A percentile compares a stretch with the other conserved stretches of the same genome.
Evolutionary conservation across 192 early-diverging fungal genomes (phyloP).

Genomic region (Tieghemiomyces parasiticus): DNA sequence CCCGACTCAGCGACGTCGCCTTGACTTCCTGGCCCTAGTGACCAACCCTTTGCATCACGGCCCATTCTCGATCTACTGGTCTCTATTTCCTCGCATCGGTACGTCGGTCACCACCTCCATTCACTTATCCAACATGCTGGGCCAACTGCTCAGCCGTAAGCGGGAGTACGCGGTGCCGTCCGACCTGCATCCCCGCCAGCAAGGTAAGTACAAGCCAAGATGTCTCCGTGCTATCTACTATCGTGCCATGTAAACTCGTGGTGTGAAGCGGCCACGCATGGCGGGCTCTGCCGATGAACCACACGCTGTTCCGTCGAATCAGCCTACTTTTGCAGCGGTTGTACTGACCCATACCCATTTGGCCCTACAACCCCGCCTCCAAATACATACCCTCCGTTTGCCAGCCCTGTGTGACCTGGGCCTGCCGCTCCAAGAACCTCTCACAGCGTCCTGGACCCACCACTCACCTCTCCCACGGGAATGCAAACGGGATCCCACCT

Average conservation of each 20-base stretch:
- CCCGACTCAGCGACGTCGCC: too few relatives aligned
- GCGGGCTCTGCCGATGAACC: background rate
- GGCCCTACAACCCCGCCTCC: too few relatives aligned
- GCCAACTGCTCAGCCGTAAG: background rate
- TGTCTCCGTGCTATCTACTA: background rate
- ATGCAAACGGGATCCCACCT: background rate
- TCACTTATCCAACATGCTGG: background rate
- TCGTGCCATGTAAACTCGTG: background rate
- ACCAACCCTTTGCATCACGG: too few relatives aligned
- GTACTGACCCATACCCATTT: too few relatives aligned
- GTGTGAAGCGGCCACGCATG: background rate
- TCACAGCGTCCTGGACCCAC: constrained; percentile 3
- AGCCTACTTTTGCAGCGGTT: background rate
- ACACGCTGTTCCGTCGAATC: background rate
- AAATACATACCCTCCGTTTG: background rate
- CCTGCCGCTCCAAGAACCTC: background rate
- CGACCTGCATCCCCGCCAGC: background rate
- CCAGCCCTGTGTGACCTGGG: constrained; percentile 1
- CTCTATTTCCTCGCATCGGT: too few relatives aligned
- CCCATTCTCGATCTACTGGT: too few relatives aligned
- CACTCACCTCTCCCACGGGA: background rate
- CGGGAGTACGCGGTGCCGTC: background rate
- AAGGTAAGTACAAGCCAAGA: background rate
- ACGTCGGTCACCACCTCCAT: background rate
- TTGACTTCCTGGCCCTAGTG: too few relatives aligned